phyloP scores from a whole-genome alignment of 164 flowering plant species.

The Tinospora cordifolia region DNA sequence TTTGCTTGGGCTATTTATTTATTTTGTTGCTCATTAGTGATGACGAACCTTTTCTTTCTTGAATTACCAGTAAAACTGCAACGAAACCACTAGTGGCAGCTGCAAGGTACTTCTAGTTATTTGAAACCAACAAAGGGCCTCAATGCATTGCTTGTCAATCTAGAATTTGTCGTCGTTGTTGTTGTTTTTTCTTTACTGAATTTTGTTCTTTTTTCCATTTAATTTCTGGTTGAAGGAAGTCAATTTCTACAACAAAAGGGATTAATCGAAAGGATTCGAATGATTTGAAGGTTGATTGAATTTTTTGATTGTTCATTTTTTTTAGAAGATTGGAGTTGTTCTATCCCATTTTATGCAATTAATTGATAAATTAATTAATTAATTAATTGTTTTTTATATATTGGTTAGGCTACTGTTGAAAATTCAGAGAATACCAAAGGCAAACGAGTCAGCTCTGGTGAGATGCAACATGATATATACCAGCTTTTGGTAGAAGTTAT shows the following conservation, averaged over 20 bases:
- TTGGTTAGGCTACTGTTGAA: constrained; percentile 26
- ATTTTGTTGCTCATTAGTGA: background rate
- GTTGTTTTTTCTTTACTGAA: background rate
- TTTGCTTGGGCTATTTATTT: background rate
- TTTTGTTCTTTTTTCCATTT: background rate
- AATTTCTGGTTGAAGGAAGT: constrained; percentile 20
- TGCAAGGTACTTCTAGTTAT: constrained; percentile 10
- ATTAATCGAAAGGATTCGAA: constrained; percentile 10
- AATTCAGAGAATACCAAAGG: constrained; percentile 25
- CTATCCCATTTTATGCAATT: background rate
- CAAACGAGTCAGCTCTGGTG: constrained; percentile 31
- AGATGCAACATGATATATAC: constrained; percentile 8
- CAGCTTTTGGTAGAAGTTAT: background rate
- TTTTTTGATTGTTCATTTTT: background rate
- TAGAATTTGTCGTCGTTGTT: background rate
- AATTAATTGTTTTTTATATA: too few species aligned
- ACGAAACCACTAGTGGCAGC: constrained; percentile 4
- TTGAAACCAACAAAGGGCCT: background rate
- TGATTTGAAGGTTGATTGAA: constrained; percentile 21
- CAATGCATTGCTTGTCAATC: too few species aligned
- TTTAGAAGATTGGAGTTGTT: background rate
- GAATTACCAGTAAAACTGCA: constrained; percentile 9
- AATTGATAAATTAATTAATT: too few species aligned
- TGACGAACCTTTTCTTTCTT: background rate
- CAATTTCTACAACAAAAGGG: constrained; percentile 15